phyloP scores from a whole-genome alignment of 73 alveolate genomes.

The Tetrahymena thermophila region DNA sequence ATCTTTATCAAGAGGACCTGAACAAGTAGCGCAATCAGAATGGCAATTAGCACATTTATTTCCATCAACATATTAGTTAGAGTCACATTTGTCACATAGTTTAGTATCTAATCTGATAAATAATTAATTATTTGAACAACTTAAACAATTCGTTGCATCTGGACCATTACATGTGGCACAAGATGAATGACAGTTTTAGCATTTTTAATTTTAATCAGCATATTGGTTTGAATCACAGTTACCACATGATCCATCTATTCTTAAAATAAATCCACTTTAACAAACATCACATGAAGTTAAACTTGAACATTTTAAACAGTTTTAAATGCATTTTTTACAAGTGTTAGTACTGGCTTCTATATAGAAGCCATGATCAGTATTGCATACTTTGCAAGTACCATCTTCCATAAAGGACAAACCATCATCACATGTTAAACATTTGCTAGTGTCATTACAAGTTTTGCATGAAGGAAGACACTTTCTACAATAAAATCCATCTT shows the following conservation, averaged over 20 bases:
- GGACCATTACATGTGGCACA: neutral
- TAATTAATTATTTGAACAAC: neutral
- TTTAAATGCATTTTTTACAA: neutral
- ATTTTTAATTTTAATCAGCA: neutral
- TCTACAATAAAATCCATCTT: neutral
- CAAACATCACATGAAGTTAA: neutral
- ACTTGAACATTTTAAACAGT: neutral
- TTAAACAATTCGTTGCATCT: neutral
- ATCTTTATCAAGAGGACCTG: neutral
- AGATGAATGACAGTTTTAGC: neutral
- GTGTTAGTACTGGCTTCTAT: neutral
- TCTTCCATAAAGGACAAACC: neutral
- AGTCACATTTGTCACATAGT: neutral
- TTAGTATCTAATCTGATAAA: neutral
- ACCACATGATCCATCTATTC: neutral
- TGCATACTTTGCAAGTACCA: neutral
- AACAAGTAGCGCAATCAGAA: neutral
- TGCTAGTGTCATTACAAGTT: neutral
- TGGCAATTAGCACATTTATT: neutral
- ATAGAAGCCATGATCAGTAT: neutral
- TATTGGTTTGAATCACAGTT: neutral
- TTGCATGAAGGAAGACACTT: neutral
- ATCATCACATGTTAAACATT: neutral
- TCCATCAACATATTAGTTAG: neutral
- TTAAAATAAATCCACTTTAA: neutral